Base-by-base conservation (phyloP, 192 early-diverging fungal species). In the Backusella morwellensis region DNA sequence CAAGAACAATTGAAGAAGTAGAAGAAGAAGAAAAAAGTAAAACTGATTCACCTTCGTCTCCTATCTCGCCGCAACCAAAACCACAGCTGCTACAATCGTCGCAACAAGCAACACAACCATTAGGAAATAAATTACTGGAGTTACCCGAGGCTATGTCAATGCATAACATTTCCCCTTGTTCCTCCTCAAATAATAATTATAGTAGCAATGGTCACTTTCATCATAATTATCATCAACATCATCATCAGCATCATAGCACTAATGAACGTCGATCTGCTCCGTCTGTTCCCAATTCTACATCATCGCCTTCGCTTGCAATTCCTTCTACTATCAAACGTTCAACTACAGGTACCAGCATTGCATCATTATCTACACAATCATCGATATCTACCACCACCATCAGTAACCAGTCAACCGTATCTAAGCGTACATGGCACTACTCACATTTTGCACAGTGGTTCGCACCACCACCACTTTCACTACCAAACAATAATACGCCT, bases 301-400 rank as follows among this genome's bases (percentile, higher is more conserved):
- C 70, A 5, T 72, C 70, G 0, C 70, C 42, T 72, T 50, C 70
- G 6, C 42, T 72, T 17, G 1, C 32, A 4, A 72, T 72, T 29
- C 40, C 70, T 17, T 17, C 70, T 44, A 4, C 29, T n/a, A 41
- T 70, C 40, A 72, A 50, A 19, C 21, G 70, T 17, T 72, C 70
- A 4, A 50, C 70, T 32, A 72, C 70, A 47, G 70, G 70, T 26
- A 72, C 70, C 11, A 72, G 70, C 42, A 72, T 72, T 32, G 41
- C 70, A 23, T 68, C 67, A n/a, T 68, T n/a, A 35, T 72, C 70
- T 8, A 42, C 44, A 6, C 26, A 44, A 19, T 50, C 70, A 23
- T 72, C 70, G 2, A 29, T 50, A 9, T 72, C 70, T 2, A 41
- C 70, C 1, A 14, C 26, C 15, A 47, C 70, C 0, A 72, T 1